phyloP scores from a whole-genome alignment of 495 filamentous ascomycete species.

The Aspergillus cavernicola region DNA sequence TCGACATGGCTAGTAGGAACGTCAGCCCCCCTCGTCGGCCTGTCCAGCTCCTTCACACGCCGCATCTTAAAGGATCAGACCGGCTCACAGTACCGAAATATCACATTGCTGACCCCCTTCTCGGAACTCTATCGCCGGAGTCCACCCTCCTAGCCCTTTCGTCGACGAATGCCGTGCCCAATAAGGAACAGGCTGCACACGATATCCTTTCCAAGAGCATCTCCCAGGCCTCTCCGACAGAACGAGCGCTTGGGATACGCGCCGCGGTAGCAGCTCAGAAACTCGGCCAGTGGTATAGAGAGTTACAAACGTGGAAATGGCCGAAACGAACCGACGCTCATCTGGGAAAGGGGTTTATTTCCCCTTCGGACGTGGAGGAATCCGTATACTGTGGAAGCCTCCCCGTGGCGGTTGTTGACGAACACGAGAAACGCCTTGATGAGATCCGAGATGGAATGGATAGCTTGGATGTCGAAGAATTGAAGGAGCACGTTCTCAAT shows the following conservation, averaged over 20 bases:
- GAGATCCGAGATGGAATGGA: conserved; percentile 76
- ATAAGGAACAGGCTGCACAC: conserved; percentile 38
- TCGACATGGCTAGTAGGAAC: conserved; percentile 40
- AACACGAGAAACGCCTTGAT: conserved; percentile 71
- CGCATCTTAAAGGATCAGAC: conserved; percentile 27
- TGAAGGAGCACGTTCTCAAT: conserved; percentile 83
- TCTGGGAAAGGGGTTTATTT: conserved; percentile 53
- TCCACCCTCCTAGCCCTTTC: conserved; percentile 53
- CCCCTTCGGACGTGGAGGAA: conserved; percentile 36
- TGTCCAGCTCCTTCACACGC: conserved; percentile 27
- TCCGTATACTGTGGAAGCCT: conserved; percentile 67
- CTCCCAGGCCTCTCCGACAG: conserved; percentile 59
- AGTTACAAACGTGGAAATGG: conserved; percentile 77
- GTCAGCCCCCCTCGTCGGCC: conserved; percentile 25
- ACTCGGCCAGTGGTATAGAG: conserved; percentile 71
- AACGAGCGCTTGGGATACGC: conserved; percentile 68
- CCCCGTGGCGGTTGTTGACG: conserved; percentile 52
- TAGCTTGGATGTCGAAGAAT: conserved; percentile 77
- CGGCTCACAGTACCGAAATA: conserved; percentile 26
- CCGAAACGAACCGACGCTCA: conserved; percentile 39
- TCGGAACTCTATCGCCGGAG: conserved; percentile 52
- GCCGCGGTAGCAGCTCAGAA: conserved; percentile 72
- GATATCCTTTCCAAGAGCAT: conserved; percentile 62
- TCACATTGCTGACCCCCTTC: conserved; percentile 45
- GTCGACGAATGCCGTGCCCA: conserved; percentile 52